phyloP scores from a whole-genome alignment of 2,329 filamentous ascomycete species.

The Colletotrichum falcatum region DNA sequence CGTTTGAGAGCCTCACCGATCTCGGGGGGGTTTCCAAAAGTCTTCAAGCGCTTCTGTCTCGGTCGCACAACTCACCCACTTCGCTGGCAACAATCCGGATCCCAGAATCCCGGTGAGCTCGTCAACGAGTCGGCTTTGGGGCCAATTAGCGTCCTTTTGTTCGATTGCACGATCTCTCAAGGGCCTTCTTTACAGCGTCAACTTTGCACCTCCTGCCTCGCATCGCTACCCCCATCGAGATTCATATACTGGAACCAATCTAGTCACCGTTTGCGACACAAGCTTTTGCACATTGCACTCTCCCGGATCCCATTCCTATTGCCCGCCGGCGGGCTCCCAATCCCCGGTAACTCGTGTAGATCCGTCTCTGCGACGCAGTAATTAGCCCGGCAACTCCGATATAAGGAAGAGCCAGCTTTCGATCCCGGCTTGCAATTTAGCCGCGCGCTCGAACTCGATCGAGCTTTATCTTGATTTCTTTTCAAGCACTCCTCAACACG shows the following conservation, averaged over 20 bases:
- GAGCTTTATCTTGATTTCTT: no score
- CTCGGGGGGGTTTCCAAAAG: slow-evolving; percentile 10
- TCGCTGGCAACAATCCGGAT: slow-evolving; percentile 4
- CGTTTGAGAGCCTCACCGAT: slow-evolving; percentile 18
- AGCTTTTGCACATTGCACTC: slow-evolving; percentile 16
- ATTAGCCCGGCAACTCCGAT: slow-evolving; percentile 22
- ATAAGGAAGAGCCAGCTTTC: background rate
- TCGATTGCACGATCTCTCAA: slow-evolving; percentile 40
- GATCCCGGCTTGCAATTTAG: slow-evolving; percentile 9
- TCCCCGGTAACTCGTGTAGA: slow-evolving; percentile 15
- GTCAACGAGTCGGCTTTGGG: slow-evolving; percentile 17
- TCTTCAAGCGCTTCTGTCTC: slow-evolving; percentile 28
- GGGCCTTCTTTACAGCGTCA: slow-evolving; percentile 25
- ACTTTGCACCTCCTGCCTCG: slow-evolving; percentile 33
- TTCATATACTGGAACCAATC: slow-evolving; percentile 26
- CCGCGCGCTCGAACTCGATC: background rate
- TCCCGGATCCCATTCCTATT: slow-evolving; percentile 11
- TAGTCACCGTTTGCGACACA: slow-evolving; percentile 32
- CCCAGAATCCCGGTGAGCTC: slow-evolving; percentile 8
- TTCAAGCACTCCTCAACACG: background rate
- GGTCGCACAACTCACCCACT: slow-evolving; percentile 17
- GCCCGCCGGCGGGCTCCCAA: slow-evolving; percentile 8
- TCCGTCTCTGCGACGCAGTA: slow-evolving; percentile 21
- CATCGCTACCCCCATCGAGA: slow-evolving; percentile 33
- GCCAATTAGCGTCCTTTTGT: slow-evolving; percentile 27